Evolutionary conservation across 129 eudicot genomes (phyloP).

Genomic region (Erigeron canadensis): DNA sequence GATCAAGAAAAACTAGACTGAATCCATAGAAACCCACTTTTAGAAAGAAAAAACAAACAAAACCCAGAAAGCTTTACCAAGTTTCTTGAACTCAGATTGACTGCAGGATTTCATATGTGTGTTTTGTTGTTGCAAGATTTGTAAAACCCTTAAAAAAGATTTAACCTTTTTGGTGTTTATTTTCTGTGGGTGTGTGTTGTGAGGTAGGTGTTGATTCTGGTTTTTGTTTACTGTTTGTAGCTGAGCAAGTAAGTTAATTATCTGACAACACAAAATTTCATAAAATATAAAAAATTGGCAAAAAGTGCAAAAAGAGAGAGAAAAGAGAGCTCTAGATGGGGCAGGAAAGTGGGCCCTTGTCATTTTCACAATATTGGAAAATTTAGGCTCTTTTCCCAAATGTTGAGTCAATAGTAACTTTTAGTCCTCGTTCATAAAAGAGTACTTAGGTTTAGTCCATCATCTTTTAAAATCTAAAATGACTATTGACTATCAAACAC

Average conservation of each 20-base stretch:
- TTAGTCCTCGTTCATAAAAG: slow-evolving; percentile 25
- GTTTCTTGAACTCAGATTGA: neutral
- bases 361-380: slow-evolving; percentile 32
- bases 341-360: slow-evolving; percentile 32
- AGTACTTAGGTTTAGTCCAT: slow-evolving; percentile 5
- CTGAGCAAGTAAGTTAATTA: neutral
- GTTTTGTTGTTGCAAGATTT: slow-evolving; percentile 16
- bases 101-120: neutral
- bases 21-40: slow-evolving; percentile 9
- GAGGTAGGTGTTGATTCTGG: slow-evolving; percentile 34
- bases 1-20: slow-evolving; percentile 29
- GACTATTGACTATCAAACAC: too few relatives aligned
- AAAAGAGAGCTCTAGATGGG: slow-evolving; percentile 23
- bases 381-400: slow-evolving; percentile 30
- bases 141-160: slow-evolving; percentile 18
- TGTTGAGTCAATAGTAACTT: slow-evolving; percentile 22
- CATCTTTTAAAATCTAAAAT: neutral
- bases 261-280: slow-evolving; percentile 34
- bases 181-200: slow-evolving; percentile 12
- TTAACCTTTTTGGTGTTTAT: slow-evolving; percentile 7
- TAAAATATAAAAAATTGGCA: slow-evolving; percentile 25
- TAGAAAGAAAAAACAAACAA: slow-evolving; percentile 14
- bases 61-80: slow-evolving; percentile 32
- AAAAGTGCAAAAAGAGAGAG: slow-evolving; percentile 32
- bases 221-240: slow-evolving; percentile 32